Evolutionary conservation across 345 rosid genomes (phyloP), one percentile per base, ranked within the genome.

Genomic region (Hibiscus mutabilis): DNA sequence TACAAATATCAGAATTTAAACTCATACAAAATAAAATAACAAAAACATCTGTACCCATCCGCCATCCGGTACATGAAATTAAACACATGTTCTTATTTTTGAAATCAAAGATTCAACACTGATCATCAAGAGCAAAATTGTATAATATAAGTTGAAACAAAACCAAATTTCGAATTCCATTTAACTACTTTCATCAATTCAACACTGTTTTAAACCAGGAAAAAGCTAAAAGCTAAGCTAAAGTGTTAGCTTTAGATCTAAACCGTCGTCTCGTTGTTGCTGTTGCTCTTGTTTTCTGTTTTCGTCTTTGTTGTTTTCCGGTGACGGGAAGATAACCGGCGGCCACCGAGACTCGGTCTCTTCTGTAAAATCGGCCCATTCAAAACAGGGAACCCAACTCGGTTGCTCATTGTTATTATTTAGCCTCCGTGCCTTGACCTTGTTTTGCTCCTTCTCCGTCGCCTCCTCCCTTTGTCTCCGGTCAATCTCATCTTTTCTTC

Each of bases 321-420:
- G 58, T 13, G 44, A 5, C 1, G 67, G 74, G 12, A 60, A 60
- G 11, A 60, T 29, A 6, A 60, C 15, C 1, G 75, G 68, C 25
- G 68, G 33, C 31, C 31, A 12, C 7, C 60, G 19, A 6, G 62
- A 72, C 47, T 62, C 49, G 1, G 61, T 60, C 6, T 61, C 68
- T 16, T 61, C 31, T 0, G 35, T 40, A 44, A 70, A 70, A 57
- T 70, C 73, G 8, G 14, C 37, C 73, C 65, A 55, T 19, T 29
- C 47, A 49, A 72, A 72, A 29, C 51, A 29, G 1, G 75, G 75
- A 31, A 72, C 59, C 75, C 75, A 72, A 46, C 69, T 60, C 9
- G 69, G 12, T 8, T 47, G 56, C 59, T 60, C 74, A n/a, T 60
- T 35, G 40, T 35, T 46, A 46, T 46, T 15, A 46, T 46, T 53